Evolutionary conservation across 2,329 filamentous ascomycete species (phyloP).

Genomic region (Tolypocladium pustulatum): DNA sequence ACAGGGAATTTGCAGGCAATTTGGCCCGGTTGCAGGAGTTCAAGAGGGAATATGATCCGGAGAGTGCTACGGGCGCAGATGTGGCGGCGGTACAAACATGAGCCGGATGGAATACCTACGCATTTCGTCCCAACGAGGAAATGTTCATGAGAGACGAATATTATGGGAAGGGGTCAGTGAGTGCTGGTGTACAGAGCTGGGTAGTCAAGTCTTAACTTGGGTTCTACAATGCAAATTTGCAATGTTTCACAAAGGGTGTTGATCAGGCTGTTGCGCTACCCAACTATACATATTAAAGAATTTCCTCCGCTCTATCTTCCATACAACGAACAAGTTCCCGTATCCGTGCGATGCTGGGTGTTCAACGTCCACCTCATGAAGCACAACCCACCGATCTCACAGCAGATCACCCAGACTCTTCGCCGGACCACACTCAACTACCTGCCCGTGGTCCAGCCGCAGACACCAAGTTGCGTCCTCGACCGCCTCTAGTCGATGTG

Average conservation of each 20-base stretch:
- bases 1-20: slow-evolving; percentile 20
- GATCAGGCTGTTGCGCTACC: not conserved
- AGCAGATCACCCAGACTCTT: slow-evolving; percentile 5
- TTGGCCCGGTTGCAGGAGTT: slow-evolving; percentile 16
- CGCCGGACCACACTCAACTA: slow-evolving; percentile 37
- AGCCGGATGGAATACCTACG: no score
- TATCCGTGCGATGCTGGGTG: not conserved
- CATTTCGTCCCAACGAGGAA: no score
- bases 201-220: no score
- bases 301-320: not conserved
- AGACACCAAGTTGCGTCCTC: slow-evolving; percentile 45
- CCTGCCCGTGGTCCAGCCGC: slow-evolving; percentile 38
- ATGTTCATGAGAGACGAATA: no score
- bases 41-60: slow-evolving; percentile 22
- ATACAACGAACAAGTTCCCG: no score
- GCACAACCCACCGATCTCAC: not conserved
- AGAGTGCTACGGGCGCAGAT: slow-evolving; percentile 1
- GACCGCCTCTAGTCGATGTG: slow-evolving; percentile 55
- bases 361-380: no score
- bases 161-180: no score
- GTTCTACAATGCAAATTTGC: not conserved
- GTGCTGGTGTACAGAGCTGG: no score
- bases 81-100: not conserved
- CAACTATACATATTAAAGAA: no score
- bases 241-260: not conserved